phyloP scores from a whole-genome alignment of 176 grass and related monocot species.

The Aegilops speltoides region DNA sequence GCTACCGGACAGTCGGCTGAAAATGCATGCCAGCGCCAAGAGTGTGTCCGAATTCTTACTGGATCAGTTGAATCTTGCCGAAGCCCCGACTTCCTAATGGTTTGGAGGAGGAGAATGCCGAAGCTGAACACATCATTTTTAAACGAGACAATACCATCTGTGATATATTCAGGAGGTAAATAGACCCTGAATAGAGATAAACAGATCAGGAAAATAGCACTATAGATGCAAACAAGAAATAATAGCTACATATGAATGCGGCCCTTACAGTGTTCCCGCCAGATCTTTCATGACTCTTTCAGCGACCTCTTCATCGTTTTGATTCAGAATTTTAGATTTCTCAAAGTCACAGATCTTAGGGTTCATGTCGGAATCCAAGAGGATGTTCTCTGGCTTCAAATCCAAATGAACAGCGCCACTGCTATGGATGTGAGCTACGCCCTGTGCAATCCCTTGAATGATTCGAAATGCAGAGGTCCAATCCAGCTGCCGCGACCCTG shows the following conservation, averaged over 20 bases:
- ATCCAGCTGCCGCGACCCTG: no score
- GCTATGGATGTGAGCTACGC: no score
- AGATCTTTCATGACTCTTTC: not conserved
- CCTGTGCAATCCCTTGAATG: no score
- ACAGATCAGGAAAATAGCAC: rapidly evolving
- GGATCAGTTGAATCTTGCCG: not conserved
- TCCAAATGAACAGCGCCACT: no score
- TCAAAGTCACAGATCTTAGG: no score
- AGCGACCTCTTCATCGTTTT: not conserved
- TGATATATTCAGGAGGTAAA: not conserved
- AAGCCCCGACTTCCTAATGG: not conserved
- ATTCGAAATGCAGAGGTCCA: no score
- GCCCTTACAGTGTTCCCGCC: not conserved
- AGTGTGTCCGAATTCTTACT: not conserved
- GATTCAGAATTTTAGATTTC: no score
- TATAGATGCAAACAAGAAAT: not conserved
- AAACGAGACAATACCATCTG: not conserved
- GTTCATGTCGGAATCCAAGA: no score
- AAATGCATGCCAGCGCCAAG: no score
- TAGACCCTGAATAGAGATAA: not conserved
- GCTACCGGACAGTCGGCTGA: no score
- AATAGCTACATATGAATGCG: not conserved
- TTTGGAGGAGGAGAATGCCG: not conserved
- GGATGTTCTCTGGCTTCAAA: no score
- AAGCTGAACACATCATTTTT: not conserved